Evolutionary conservation across 352 stramenopile genomes (phyloP).

Genomic region (Achlya hypogyna): DNA sequence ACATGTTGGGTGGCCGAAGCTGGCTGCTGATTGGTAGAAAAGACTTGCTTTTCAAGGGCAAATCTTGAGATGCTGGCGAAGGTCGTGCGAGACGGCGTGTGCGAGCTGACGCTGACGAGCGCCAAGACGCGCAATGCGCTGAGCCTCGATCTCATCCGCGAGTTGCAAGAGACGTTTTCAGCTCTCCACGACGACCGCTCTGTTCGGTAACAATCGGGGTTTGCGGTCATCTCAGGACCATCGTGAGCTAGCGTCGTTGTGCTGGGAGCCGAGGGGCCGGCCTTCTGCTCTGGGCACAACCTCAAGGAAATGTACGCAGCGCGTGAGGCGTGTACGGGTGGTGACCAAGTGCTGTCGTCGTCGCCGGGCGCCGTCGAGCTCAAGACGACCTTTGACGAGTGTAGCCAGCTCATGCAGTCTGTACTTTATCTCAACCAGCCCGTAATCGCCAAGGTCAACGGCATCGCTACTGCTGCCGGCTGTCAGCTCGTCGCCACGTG

Average conservation of each 20-base stretch:
- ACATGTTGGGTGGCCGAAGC: too few species aligned
- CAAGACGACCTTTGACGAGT: slow-evolving; percentile 26
- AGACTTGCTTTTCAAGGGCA: background rate
- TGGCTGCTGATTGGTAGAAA: too few species aligned
- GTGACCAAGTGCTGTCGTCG: background rate
- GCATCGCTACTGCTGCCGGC: slow-evolving; percentile 43
- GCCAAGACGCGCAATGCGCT: slow-evolving; percentile 23
- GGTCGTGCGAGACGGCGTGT: slow-evolving; percentile 4
- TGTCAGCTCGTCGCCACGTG: slow-evolving; percentile 51
- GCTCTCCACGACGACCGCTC: slow-evolving; percentile 8
- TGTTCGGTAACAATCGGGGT: background rate
- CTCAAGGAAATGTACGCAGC: slow-evolving; percentile 36
- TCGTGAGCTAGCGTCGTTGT: slow-evolving; percentile 27
- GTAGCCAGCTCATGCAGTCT: slow-evolving; percentile 37
- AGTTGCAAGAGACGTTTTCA: slow-evolving; percentile 3
- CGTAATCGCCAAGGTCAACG: slow-evolving; percentile 39
- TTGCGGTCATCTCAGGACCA: background rate
- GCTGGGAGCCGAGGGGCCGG: slow-evolving; percentile 29
- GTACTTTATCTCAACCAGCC: slow-evolving; percentile 32
- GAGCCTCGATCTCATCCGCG: slow-evolving; percentile 16
- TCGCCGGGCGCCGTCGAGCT: background rate
- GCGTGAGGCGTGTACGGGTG: background rate
- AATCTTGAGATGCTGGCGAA: slow-evolving; percentile 1
- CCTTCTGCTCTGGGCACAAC: slow-evolving; percentile 49
- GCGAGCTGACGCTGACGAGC: slow-evolving; percentile 20